Base-by-base conservation (phyloP, 805 yeast genomes). In the Saccharomycopsis oosterbeekiorum region DNA sequence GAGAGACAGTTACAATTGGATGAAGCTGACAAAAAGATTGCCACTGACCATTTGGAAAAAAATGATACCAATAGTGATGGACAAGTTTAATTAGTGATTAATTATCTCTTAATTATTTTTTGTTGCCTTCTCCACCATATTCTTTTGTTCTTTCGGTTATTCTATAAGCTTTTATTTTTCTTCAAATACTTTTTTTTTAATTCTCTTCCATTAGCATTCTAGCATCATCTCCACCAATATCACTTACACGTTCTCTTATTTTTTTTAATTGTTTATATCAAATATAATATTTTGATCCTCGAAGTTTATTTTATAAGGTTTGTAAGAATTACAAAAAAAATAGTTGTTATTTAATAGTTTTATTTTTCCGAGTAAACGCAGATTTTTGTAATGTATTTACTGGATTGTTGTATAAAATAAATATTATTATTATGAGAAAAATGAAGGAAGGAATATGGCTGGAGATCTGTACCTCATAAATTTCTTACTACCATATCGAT, bases 401-500 rank as follows among this genome's bases (percentile, higher is more conserved):
- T 29, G 34, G 6, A 29, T 6, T 4, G 34, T 6, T 29, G 6
- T 29, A 29, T 29, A 29, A 29, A 29, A 29, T 29, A 29, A 3
- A 29, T 29, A 29, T 29, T 29, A 29, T 29, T 29, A 29, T 29
- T 29, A 6, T 29, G 34, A 29, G 34, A 29, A 6, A 4, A 29
- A 6, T 4, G 6, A 6, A 4, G 6, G 6, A 29, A 29, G 6
- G 34, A 6, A 29, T 14, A 12, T 37, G 41, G 41, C 9, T 12
- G 15, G 12, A 37, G 41, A 55, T n/a, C 15, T 34, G 10, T 55
- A 42, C 15, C 1, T 36, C 26, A 57, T 21, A 59, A 53, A 41
- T 53, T 55, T 17, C 41, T 36, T n/a, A 47, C 56, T 10, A 62
- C 65, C 65, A 62, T 62, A 55, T 62, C 65, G 4, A 62, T 62